phyloP scores from a whole-genome alignment of 192 early-diverging fungal species.

The Backusella sp. region DNA sequence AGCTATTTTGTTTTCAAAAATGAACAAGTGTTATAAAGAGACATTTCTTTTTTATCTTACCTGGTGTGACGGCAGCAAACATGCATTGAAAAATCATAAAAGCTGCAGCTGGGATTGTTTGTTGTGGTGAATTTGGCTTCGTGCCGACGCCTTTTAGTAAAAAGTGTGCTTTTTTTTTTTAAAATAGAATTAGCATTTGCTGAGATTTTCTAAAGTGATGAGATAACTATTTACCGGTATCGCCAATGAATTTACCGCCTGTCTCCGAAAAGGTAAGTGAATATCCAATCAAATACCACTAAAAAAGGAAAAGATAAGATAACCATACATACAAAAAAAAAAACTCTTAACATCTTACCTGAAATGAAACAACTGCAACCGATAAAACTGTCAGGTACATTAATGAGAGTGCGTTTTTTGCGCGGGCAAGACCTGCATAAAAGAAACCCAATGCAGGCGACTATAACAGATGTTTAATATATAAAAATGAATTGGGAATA shows the following conservation, averaged over 20 bases:
- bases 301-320: background rate
- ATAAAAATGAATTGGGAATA: background rate
- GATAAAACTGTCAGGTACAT: constrained; percentile 73
- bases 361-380: constrained; percentile 69
- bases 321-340: constrained; percentile 7
- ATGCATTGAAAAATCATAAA: constrained; percentile 78
- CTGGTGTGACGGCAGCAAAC: constrained; percentile 65
- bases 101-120: constrained; percentile 59
- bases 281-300: constrained; percentile 76
- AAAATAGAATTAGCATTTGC: background rate
- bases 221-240: constrained; percentile 37
- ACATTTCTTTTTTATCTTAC: background rate
- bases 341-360: constrained; percentile 18
- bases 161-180: constrained; percentile 43
- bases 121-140: constrained; percentile 53
- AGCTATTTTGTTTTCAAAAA: constrained; percentile 14
- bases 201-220: background rate
- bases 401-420: constrained; percentile 79
- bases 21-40: background rate
- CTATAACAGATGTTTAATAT: constrained; percentile 21
- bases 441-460: constrained; percentile 75
- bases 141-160: constrained; percentile 58
- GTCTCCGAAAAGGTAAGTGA: constrained; percentile 68
- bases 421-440: constrained; percentile 71
- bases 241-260: constrained; percentile 71